Conservation (phyloP, 1,284 basidiomycete genomes). For the Paramarasmius palmivorus region DNA sequence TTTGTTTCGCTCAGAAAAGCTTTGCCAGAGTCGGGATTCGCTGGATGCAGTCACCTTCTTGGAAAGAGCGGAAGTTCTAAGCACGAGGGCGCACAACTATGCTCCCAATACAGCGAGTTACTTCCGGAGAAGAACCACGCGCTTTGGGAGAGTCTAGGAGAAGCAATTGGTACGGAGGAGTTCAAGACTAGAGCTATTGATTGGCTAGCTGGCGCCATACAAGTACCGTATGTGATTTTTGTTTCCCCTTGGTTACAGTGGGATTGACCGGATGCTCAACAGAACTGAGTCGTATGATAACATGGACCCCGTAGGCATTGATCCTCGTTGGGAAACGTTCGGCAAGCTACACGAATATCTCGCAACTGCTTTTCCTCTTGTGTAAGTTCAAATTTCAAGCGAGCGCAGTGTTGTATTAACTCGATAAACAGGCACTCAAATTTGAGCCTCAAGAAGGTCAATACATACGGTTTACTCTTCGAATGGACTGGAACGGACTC, state of each 20-base stretch:
- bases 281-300: slow-evolving; percentile 22
- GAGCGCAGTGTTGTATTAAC: neutral
- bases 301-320: slow-evolving; percentile 24
- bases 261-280: neutral
- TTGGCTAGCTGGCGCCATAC: slow-evolving; percentile 36
- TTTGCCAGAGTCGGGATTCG: neutral
- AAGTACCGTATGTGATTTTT: slow-evolving; percentile 29
- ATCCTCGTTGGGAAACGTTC: slow-evolving; percentile 29
- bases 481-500: slow-evolving; percentile 54
- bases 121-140: slow-evolving; percentile 25
- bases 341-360: slow-evolving; percentile 26
- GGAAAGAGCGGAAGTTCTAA: neutral
- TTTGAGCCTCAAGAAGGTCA: slow-evolving; percentile 42
- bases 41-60: neutral
- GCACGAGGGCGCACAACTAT: slow-evolving; percentile 16
- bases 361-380: slow-evolving; percentile 30
- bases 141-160: slow-evolving; percentile 25
- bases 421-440: slow-evolving; percentile 31
- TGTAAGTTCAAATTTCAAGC: slow-evolving; percentile 22
- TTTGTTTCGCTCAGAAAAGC: neutral
- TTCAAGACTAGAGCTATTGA: slow-evolving; percentile 32
- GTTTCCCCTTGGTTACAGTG: neutral
- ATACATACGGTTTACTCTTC: slow-evolving; percentile 54
- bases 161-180: slow-evolving; percentile 26
- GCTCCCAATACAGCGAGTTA: slow-evolving; percentile 27